These are phyloP conservation scores for Paecilomyces formosus DNA, from an alignment of 2,329 filamentous ascomycete species.

Conservation along the genomic window DNA sequence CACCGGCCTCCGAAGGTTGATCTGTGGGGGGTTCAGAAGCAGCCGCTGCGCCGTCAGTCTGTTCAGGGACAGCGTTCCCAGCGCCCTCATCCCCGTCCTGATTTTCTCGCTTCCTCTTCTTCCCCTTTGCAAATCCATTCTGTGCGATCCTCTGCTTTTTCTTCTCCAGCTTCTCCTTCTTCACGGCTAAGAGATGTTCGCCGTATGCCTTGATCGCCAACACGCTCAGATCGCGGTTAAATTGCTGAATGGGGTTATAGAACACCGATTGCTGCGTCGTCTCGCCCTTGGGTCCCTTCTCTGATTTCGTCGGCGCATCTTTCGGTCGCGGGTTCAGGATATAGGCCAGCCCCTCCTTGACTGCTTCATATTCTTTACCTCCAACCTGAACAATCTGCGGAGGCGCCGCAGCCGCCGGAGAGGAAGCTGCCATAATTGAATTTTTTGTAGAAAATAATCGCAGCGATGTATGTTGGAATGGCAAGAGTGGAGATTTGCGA, in stretches of 20 bases:
- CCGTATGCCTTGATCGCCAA: constrained; percentile 86
- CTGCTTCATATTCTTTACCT: constrained; percentile 50
- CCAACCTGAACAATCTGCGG: constrained; percentile 34
- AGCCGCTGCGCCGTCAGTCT: constrained; percentile 4
- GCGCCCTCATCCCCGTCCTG: constrained; percentile 11
- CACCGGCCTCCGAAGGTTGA: constrained; percentile 1
- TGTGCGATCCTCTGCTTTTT: constrained; percentile 26
- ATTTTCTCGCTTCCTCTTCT: constrained; percentile 31
- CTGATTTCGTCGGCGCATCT: constrained; percentile 35
- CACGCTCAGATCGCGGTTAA: constrained; percentile 92
- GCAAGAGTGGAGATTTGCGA: not conserved
- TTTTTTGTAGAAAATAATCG: not conserved
- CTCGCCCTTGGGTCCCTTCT: constrained; percentile 41
- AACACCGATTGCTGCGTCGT: constrained; percentile 72
- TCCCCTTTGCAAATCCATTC: constrained; percentile 25
- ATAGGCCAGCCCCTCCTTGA: constrained; percentile 61
- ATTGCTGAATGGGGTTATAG: constrained; percentile 98
- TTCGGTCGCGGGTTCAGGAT: constrained; percentile 55
- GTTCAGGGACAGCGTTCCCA: not conserved
- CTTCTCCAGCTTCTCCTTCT: constrained; percentile 42
- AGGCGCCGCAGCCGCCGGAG: constrained; percentile 4
- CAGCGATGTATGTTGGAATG: not conserved
- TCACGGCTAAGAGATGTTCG: constrained; percentile 53
- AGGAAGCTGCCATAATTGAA: constrained; percentile 12
- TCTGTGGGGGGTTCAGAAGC: not conserved